These are phyloP conservation scores for Cystobasidium sp. DNA, from an alignment of 1,284 basidiomycete genomes.

Conservation along the genomic window DNA sequence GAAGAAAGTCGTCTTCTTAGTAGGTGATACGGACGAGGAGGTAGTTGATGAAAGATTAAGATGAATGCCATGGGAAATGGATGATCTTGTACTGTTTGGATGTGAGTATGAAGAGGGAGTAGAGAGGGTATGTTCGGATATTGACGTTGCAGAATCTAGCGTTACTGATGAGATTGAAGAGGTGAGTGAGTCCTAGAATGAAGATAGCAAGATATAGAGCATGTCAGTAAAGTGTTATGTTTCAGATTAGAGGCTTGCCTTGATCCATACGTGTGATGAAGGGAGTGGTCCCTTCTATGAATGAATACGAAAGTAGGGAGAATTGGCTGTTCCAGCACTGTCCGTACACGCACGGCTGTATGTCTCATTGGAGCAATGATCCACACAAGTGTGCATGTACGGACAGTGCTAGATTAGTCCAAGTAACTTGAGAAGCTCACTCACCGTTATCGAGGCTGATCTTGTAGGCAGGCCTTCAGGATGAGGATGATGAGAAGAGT, in stretches of 20 bases:
- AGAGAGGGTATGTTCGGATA: conserved; percentile 6
- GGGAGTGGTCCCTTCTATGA: too few species aligned
- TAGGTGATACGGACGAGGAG: background rate
- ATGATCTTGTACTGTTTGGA: background rate
- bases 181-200: conserved; percentile 9
- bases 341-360: background rate
- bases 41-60: background rate
- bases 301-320: background rate
- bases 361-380: background rate
- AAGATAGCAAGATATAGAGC: too few species aligned
- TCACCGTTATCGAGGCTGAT: conserved; percentile 21
- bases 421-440: background rate
- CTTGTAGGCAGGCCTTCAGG: background rate
- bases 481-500: background rate
- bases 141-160: background rate
- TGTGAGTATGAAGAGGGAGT: conserved; percentile 11
- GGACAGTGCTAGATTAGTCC: background rate
- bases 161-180: conserved; percentile 11
- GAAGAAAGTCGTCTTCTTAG: background rate
- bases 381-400: background rate
- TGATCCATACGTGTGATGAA: too few species aligned
- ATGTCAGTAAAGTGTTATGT: background rate
- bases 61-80: background rate
- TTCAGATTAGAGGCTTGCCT: background rate
- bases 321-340: too few species aligned